A percentile compares a stretch with the other conserved stretches of the same genome.
Evolutionary conservation across 169 alveolate species (phyloP).

Genomic region (Cryptosporidium meleagridis): DNA sequence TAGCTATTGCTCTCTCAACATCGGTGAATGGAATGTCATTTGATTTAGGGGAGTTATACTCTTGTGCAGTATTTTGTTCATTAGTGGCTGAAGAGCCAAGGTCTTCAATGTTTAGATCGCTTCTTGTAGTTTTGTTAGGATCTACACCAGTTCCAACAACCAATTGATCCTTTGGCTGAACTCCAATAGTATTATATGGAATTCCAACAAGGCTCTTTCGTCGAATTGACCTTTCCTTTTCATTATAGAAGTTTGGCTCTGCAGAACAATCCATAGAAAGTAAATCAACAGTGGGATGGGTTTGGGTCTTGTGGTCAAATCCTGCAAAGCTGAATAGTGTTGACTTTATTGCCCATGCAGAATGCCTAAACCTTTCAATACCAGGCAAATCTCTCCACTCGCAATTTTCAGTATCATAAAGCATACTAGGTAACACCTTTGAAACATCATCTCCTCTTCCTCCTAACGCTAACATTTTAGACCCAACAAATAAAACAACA

Average conservation of each 20-base stretch:
- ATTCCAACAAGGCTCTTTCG: slow-evolving; percentile 60
- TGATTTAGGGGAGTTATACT: neutral
- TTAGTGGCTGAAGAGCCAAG: neutral
- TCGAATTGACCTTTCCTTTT: slow-evolving; percentile 77
- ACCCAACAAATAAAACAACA: slow-evolving; percentile 86
- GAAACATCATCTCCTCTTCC: slow-evolving; percentile 95
- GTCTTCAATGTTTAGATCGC: slow-evolving; percentile 1
- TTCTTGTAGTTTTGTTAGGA: neutral
- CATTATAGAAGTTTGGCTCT: slow-evolving; percentile 75
- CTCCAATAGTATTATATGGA: slow-evolving; percentile 55
- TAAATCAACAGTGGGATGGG: slow-evolving; percentile 90
- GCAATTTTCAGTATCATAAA: slow-evolving; percentile 94
- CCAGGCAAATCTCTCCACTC: slow-evolving; percentile 94
- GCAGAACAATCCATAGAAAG: slow-evolving; percentile 83
- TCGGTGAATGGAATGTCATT: slow-evolving; percentile 49
- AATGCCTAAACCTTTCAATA: slow-evolving; percentile 93
- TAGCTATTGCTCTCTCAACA: slow-evolving; percentile 70
- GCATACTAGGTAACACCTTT: slow-evolving; percentile 89
- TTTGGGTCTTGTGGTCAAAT: slow-evolving; percentile 93
- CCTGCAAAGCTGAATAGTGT: slow-evolving; percentile 95
- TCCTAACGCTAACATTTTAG: slow-evolving; percentile 93
- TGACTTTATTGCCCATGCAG: slow-evolving; percentile 90
- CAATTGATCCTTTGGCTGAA: neutral
- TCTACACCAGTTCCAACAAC: neutral
- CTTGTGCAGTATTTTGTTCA: neutral